Evolutionary conservation across 2,329 filamentous ascomycete genomes (phyloP).

Genomic region (Arthrobotrys megalospora): DNA sequence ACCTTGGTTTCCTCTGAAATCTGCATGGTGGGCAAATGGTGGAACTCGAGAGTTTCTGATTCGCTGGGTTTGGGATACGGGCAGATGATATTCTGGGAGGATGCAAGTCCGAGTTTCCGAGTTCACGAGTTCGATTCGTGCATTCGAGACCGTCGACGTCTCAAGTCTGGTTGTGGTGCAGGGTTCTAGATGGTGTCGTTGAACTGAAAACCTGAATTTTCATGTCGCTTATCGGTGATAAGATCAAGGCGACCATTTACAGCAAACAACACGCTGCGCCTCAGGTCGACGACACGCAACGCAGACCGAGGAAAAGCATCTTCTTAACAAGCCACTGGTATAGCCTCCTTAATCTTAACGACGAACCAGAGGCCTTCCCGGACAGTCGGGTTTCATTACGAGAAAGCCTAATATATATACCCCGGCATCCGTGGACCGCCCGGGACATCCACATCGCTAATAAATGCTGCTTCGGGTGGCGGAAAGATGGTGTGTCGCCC

Average conservation of each 20-base stretch:
- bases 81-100: constrained; percentile 21
- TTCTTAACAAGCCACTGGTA: constrained; percentile 53
- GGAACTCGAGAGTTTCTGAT: constrained; percentile 32
- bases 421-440: constrained; percentile 18
- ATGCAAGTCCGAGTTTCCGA: constrained; percentile 45
- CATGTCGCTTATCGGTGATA: constrained; percentile 58
- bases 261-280: constrained; percentile 25
- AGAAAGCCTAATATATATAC: constrained; percentile 48
- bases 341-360: constrained; percentile 60
- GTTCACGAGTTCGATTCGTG: constrained; percentile 46
- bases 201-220: constrained; percentile 26
- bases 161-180: constrained; percentile 45
- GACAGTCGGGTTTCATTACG: constrained; percentile 57
- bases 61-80: constrained; percentile 22
- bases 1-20: constrained; percentile 61
- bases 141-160: constrained; percentile 59
- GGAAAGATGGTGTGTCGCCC: constrained; percentile 1
- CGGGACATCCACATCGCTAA: constrained; percentile 46
- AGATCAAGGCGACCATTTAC: constrained; percentile 35
- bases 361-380: constrained; percentile 53
- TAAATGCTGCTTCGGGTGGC: constrained; percentile 39
- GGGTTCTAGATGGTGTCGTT: constrained; percentile 42
- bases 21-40: constrained; percentile 42
- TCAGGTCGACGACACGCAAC: constrained; percentile 14
- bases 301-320: background rate